phyloP scores from a whole-genome alignment of 805 yeast genomes.

The Candida yuanshanica region DNA sequence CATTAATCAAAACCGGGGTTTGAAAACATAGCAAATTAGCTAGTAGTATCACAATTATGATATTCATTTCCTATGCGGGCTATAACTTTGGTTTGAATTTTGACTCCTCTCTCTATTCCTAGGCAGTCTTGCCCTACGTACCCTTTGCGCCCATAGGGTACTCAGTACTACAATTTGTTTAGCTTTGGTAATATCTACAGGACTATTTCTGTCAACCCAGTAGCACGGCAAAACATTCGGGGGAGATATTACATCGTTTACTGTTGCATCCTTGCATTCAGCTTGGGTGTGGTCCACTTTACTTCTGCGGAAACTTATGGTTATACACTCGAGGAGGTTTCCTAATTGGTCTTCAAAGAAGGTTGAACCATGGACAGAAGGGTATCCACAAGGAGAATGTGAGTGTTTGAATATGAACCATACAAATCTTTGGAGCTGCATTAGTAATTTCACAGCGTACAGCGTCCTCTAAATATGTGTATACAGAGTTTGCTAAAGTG shows the following conservation, averaged over 20 bases:
- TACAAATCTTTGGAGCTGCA: no score
- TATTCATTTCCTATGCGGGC: constrained; percentile 38
- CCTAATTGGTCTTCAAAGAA: constrained; percentile 13
- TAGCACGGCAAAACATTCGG: constrained; percentile 31
- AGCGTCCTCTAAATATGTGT: no score
- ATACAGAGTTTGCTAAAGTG: no score
- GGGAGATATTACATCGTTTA: constrained; percentile 34
- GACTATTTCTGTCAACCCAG: constrained; percentile 32
- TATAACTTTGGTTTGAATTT: constrained; percentile 36
- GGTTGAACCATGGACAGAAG: background rate
- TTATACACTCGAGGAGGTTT: constrained; percentile 33
- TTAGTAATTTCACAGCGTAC: no score
- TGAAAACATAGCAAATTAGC: constrained; percentile 34
- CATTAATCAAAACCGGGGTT: constrained; percentile 35
- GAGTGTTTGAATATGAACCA: no score
- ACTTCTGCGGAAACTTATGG: constrained; percentile 35
- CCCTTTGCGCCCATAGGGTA: constrained; percentile 28
- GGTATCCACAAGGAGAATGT: background rate
- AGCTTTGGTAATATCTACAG: constrained; percentile 22
- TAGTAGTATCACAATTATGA: constrained; percentile 45
- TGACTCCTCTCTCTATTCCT: constrained; percentile 42
- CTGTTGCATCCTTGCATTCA: constrained; percentile 27
- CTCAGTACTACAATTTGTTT: constrained; percentile 4
- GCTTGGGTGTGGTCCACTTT: constrained; percentile 26
- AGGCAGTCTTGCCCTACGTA: constrained; percentile 32